These are phyloP conservation scores for Candida rishiriensis DNA, from an alignment of 805 yeast genomes.

Conservation along the genomic window DNA sequence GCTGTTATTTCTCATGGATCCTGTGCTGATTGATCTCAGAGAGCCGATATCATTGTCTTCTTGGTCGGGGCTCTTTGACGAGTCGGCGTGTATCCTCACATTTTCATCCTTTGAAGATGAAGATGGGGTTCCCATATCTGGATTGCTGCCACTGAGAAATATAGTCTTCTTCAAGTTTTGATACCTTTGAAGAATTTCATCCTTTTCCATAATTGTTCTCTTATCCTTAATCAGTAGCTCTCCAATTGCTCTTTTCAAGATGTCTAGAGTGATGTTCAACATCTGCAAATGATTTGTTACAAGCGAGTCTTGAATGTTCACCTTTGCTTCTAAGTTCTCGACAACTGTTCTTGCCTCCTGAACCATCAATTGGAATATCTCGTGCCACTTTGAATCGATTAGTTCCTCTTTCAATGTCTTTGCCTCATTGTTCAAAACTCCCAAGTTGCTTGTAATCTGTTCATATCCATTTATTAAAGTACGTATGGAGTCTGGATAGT, in stretches of 20 bases:
- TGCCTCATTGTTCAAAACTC: conserved; percentile 37
- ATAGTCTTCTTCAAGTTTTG: conserved; percentile 3
- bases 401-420: conserved; percentile 39
- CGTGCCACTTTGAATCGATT: conserved; percentile 54
- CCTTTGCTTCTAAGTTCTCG: conserved; percentile 1
- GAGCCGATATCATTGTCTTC: not conserved
- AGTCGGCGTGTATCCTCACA: not conserved
- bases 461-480: conserved; percentile 36
- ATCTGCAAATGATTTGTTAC: conserved; percentile 1
- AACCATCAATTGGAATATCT: conserved; percentile 34
- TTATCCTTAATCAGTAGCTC: conserved; percentile 14
- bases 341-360: conserved; percentile 19
- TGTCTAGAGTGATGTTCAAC: conserved; percentile 13
- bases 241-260: conserved; percentile 18
- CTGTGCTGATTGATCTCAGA: not conserved
- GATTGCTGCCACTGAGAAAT: not conserved
- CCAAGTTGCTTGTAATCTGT: conserved; percentile 35
- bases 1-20: not conserved
- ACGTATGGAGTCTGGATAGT: conserved; percentile 29
- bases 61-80: not conserved
- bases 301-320: too few species aligned
- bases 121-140: not conserved
- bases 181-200: conserved; percentile 4
- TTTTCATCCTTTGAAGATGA: not conserved
- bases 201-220: conserved; percentile 1